These are phyloP conservation scores for Termitomyces sp. DNA, from an alignment of 768 basidiomycete species.

Conservation along the genomic window DNA sequence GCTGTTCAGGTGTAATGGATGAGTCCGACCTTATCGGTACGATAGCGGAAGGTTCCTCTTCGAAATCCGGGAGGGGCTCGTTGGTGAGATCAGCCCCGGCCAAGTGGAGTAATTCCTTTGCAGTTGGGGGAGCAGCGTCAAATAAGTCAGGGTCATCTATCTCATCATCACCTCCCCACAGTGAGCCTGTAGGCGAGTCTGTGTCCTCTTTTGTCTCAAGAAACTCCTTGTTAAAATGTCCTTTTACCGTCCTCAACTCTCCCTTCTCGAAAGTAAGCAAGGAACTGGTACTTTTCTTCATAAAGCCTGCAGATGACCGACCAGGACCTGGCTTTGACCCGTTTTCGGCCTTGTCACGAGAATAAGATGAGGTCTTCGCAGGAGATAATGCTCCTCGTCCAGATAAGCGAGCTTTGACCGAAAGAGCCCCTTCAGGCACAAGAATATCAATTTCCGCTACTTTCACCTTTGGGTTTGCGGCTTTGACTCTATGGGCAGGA, in stretches of 20 bases:
- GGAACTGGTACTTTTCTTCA: constrained; percentile 39
- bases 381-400: constrained; percentile 14
- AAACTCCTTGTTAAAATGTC: constrained; percentile 24
- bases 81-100: constrained; percentile 38
- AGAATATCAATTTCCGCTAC: constrained; percentile 34
- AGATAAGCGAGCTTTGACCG: constrained; percentile 43
- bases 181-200: neutral
- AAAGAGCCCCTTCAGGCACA: constrained; percentile 32
- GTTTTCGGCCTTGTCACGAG: neutral
- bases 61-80: constrained; percentile 49
- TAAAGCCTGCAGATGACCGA: constrained; percentile 39
- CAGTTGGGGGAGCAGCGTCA: constrained; percentile 24
- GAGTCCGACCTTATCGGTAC: neutral
- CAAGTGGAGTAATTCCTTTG: constrained; percentile 40
- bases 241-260: constrained; percentile 42
- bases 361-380: neutral
- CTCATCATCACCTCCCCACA: constrained; percentile 11
- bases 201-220: neutral
- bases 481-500: constrained; percentile 41
- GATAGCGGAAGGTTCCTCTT: constrained; percentile 27
- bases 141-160: constrained; percentile 1
- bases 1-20: neutral
- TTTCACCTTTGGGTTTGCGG: constrained; percentile 49
- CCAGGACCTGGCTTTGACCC: constrained; percentile 42
- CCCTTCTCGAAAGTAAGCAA: constrained; percentile 51